Evolutionary conservation across 73 alveolate species (phyloP).

Genomic region (Paramecium sexaurelia): DNA sequence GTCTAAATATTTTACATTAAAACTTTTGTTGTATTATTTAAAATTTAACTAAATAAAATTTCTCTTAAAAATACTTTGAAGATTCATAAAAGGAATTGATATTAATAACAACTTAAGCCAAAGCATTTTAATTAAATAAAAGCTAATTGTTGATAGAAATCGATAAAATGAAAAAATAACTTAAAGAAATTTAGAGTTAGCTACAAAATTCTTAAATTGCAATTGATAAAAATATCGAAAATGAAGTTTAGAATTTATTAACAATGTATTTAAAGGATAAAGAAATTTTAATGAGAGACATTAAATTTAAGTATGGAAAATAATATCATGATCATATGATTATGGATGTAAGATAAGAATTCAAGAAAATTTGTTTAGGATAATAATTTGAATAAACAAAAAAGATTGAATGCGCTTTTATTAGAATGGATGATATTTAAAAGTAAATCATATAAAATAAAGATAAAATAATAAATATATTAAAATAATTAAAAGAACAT

Average conservation of each 20-base stretch:
- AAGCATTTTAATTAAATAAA: background rate
- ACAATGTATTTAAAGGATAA: slow-evolving; percentile 37
- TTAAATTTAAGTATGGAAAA: slow-evolving; percentile 41
- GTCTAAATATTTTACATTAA: background rate
- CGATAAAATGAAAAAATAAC: background rate
- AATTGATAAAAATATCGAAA: background rate
- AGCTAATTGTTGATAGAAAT: background rate
- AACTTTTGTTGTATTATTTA: background rate
- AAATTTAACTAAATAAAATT: background rate
- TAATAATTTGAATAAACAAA: background rate
- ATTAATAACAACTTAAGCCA: background rate
- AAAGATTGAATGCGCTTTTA: background rate
- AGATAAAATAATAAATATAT: background rate
- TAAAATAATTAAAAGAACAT: background rate
- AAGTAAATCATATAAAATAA: background rate
- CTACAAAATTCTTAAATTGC: background rate
- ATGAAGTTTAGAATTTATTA: background rate
- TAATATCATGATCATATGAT: slow-evolving; percentile 53
- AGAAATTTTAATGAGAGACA: slow-evolving; percentile 18
- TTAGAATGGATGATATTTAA: background rate
- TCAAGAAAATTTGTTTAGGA: background rate
- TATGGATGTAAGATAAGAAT: slow-evolving; percentile 27
- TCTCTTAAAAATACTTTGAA: background rate
- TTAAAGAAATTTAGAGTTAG: background rate
- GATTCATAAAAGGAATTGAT: background rate